Percentiles rank a stretch among this genome's conserved stretches.
Evolutionary conservation across 345 rosid genomes (phyloP).

Genomic region (Kandelia obovata): DNA sequence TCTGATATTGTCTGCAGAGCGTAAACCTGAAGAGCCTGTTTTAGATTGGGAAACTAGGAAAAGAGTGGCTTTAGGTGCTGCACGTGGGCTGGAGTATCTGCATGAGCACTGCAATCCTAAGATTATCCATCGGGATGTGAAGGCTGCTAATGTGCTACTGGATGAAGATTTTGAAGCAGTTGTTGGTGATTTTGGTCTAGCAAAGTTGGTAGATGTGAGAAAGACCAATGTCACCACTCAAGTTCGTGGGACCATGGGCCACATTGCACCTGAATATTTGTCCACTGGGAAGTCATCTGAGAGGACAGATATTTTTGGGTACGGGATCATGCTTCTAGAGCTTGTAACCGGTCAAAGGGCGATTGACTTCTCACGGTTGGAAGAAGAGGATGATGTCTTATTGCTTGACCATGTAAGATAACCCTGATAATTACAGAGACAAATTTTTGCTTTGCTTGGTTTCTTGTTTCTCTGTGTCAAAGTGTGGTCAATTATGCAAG

Average conservation of each 20-base stretch:
- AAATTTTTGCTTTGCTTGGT: not conserved
- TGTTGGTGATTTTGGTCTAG: conserved; percentile 96
- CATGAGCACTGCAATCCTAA: conserved; percentile 97
- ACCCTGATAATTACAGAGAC: not conserved
- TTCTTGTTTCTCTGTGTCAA: conserved; percentile 1
- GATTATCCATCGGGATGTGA: conserved; percentile 94
- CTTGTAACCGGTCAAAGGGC: conserved; percentile 99
- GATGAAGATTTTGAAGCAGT: conserved; percentile 97
- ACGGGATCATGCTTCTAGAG: conserved; percentile 92
- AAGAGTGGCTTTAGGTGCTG: conserved; percentile 82
- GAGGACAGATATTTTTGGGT: conserved; percentile 95
- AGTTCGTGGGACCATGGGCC: conserved; percentile 99
- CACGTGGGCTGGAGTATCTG: conserved; percentile 95
- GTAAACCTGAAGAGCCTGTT: conserved; percentile 75
- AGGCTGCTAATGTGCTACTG: conserved; percentile 90
- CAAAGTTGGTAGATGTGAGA: conserved; percentile 90
- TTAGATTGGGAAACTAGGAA: conserved; percentile 81
- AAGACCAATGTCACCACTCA: conserved; percentile 89
- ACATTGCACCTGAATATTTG: conserved; percentile 93
- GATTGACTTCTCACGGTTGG: conserved; percentile 89
- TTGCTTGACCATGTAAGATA: conserved; percentile 84
- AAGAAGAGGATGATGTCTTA: conserved; percentile 92
- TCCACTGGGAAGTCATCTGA: conserved; percentile 97
- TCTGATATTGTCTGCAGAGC: conserved; percentile 46
- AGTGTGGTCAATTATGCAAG: not conserved